phyloP scores from a whole-genome alignment of 2,329 filamentous ascomycete species.

The Volutella citrinella region DNA sequence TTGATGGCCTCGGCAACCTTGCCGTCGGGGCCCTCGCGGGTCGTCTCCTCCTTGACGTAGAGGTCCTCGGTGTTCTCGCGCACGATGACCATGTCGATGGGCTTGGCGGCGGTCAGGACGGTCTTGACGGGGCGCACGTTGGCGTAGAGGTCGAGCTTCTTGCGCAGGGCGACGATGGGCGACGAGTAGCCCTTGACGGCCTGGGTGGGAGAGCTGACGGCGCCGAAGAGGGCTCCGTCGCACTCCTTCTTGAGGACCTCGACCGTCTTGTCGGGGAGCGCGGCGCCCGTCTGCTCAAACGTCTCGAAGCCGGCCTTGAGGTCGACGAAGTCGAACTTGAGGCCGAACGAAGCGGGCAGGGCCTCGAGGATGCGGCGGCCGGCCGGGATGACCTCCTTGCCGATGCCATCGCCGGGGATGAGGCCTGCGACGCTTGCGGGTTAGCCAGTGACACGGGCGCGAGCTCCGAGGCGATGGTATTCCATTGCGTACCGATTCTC shows the following conservation, averaged over 20 bases:
- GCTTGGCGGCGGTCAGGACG: slow-evolving; percentile 59
- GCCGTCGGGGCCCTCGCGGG: slow-evolving; percentile 68
- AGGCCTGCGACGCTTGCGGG: slow-evolving; percentile 61
- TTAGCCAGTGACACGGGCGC: slow-evolving; percentile 2
- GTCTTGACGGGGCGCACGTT: slow-evolving; percentile 97
- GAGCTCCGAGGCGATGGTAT: neutral
- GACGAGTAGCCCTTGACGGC: slow-evolving; percentile 94
- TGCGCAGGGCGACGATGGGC: slow-evolving; percentile 94
- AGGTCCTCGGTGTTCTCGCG: slow-evolving; percentile 99
- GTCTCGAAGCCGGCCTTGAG: slow-evolving; percentile 91
- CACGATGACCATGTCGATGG: slow-evolving; percentile 96
- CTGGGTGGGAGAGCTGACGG: slow-evolving; percentile 86
- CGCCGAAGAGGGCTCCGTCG: slow-evolving; percentile 93
- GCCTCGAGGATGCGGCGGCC: slow-evolving; percentile 90
- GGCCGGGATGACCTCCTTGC: slow-evolving; percentile 95
- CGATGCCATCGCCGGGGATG: slow-evolving; percentile 97
- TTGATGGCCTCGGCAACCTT: slow-evolving; percentile 97
- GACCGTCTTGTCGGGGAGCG: slow-evolving; percentile 87
- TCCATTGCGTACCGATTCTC: slow-evolving; percentile 34
- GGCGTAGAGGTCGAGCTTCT: slow-evolving; percentile 91
- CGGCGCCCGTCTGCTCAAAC: slow-evolving; percentile 84
- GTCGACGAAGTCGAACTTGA: slow-evolving; percentile 93
- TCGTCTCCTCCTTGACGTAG: slow-evolving; percentile 95
- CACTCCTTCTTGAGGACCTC: slow-evolving; percentile 86
- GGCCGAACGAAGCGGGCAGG: slow-evolving; percentile 81